Evolutionary conservation across 2,329 filamentous ascomycete genomes (phyloP), one percentile per base, ranked within the genome.

Genomic region (Colletotrichum tropicale): DNA sequence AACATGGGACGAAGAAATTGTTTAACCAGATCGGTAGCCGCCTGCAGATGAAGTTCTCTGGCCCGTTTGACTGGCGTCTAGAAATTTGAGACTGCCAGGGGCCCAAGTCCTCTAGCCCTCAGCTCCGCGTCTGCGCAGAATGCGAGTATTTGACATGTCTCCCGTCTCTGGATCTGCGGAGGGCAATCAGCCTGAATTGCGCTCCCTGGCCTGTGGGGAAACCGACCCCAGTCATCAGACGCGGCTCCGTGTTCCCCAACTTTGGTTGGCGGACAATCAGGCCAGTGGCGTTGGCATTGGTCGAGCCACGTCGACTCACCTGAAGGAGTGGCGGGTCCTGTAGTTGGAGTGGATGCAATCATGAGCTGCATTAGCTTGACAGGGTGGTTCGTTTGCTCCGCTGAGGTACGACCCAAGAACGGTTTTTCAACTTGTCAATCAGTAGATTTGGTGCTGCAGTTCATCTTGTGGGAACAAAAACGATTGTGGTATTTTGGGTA

Each of bases 261-360:
- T 34, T 24, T 75, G 73, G 70, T 75, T 75, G 70, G 70, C 65
- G 70, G 73, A 73, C 64, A 75, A 68, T 73, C 64, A 73, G 21
- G 38, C 58, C 58, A 75, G 43, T 65, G 69, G 43, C 64, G 56
- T 72, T 67, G 64, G 70, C 34, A 75, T 65, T 75, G 73, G 73
- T 34, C 64, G 56, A 75, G 70, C 56, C 73, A 58, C 70, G 58
- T 60, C 64, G 73, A 72, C 73, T 75, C 70, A 75, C 70, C 73
- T 72, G 64, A 75, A 75, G 64, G 64, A 75, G 70, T 67, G 48
- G 64, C 62, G 43, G 70, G 68, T 62, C 61, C 55, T 66, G 55
- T 66, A 21, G 62, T 71, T 21, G 32, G 38, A 65, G 64, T 64
- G 56, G 43, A 58, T 58, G 62, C 36, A 58, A 52, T 34, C 56